Percentiles rank a stretch among this genome's conserved stretches.
These are phyloP conservation scores for Globisporangium perplexum DNA, from an alignment of 352 stramenopile species.

Conservation along the genomic window DNA sequence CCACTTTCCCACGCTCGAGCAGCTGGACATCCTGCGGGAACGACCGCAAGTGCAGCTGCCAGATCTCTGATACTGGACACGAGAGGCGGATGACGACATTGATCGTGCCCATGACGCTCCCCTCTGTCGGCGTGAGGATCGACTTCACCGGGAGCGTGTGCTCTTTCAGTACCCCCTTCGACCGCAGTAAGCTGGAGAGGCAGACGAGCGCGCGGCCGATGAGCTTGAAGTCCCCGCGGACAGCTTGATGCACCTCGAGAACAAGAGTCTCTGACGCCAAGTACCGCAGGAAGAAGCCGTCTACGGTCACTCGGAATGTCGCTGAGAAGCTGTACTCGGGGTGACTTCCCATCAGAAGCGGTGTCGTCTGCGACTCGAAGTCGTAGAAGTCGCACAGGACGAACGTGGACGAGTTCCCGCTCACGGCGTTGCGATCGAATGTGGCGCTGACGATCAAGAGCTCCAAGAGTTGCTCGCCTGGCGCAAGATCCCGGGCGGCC, in stretches of 20 bases:
- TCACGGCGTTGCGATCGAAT: slow-evolving; percentile 68
- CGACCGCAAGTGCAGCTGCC: slow-evolving; percentile 84
- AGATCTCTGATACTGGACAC: slow-evolving; percentile 88
- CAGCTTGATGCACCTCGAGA: slow-evolving; percentile 87
- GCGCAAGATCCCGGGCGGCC: slow-evolving; percentile 45
- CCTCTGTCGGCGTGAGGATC: slow-evolving; percentile 17
- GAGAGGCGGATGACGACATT: slow-evolving; percentile 84
- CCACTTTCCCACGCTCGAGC: slow-evolving; percentile 21
- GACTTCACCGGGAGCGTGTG: slow-evolving; percentile 38
- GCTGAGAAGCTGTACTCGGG: slow-evolving; percentile 90
- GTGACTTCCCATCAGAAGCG: slow-evolving; percentile 70
- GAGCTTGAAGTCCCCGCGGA: slow-evolving; percentile 86
- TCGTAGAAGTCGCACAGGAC: slow-evolving; percentile 93
- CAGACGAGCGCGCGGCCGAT: slow-evolving; percentile 62
- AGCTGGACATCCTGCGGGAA: slow-evolving; percentile 81
- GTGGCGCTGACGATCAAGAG: slow-evolving; percentile 74
- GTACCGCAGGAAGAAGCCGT: slow-evolving; percentile 91
- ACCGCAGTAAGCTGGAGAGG: slow-evolving; percentile 69
- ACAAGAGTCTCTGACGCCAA: slow-evolving; percentile 82
- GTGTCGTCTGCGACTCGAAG: slow-evolving; percentile 91
- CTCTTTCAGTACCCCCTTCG: slow-evolving; percentile 72
- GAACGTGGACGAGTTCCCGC: slow-evolving; percentile 82
- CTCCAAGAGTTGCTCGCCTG: slow-evolving; percentile 91
- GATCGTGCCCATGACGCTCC: slow-evolving; percentile 56
- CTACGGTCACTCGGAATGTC: slow-evolving; percentile 90